Conservation (phyloP, 1,139 yeast species). For the Geotrichum histeridarum region DNA sequence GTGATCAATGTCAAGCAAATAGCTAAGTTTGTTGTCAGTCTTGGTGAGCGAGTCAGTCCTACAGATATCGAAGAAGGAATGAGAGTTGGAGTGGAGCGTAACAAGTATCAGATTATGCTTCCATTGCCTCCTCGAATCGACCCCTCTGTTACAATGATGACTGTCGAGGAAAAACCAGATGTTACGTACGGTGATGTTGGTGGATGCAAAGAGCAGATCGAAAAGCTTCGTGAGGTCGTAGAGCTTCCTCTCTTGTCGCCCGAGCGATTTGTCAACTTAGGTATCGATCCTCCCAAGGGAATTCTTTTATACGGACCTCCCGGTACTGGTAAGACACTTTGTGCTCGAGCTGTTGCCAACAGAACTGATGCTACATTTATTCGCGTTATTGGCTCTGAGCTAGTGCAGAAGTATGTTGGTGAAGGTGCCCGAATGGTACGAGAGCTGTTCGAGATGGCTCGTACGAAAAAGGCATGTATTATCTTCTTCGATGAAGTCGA, state of each 20-base stretch:
- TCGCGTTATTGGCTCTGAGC: conserved; percentile 94
- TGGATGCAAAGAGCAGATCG: conserved; percentile 97
- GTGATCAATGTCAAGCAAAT: conserved; percentile 96
- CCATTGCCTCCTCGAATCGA: conserved; percentile 97
- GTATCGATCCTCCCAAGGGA: conserved; percentile 98
- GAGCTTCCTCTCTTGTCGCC: conserved; percentile 92
- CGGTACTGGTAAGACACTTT: conserved; percentile 95
- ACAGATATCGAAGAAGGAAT: conserved; percentile 99
- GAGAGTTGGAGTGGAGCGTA: conserved; percentile 98
- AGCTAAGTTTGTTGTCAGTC: conserved; percentile 89
- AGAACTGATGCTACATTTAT: conserved; percentile 98
- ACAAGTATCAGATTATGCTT: conserved; percentile 90
- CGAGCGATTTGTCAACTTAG: conserved; percentile 90
- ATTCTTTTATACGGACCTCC: conserved; percentile 95
- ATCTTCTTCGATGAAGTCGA: conserved; percentile 95
- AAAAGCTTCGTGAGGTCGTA: conserved; percentile 93
- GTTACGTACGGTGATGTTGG: conserved; percentile 83
- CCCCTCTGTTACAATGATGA: conserved; percentile 99
- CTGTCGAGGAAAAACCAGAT: conserved; percentile 97
- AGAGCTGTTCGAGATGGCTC: conserved; percentile 96
- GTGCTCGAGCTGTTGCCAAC: conserved; percentile 98
- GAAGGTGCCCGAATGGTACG: conserved; percentile 99
- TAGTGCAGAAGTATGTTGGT: conserved; percentile 96
- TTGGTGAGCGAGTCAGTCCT: conserved; percentile 95
- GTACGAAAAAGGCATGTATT: conserved; percentile 95